Conservation (phyloP, 139 green algal species). For the Haematococcus sp. region DNA sequence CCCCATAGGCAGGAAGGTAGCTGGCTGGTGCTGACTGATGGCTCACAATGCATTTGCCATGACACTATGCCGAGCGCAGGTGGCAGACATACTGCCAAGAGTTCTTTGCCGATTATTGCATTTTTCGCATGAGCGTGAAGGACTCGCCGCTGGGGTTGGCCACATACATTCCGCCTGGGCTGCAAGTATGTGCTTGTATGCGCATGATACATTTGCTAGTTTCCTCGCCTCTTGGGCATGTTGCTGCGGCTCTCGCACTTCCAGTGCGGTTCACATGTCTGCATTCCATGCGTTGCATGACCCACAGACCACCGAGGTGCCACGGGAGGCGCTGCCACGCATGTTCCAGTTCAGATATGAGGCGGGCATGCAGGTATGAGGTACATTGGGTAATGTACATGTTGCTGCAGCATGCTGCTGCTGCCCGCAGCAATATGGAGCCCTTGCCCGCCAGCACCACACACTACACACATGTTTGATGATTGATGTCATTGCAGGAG, state of each 20-base stretch:
- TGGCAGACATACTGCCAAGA: background rate
- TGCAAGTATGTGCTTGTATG: too few relatives aligned
- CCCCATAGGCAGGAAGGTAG: too few relatives aligned
- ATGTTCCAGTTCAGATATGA: constrained; percentile 7
- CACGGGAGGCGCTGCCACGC: background rate
- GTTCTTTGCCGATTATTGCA: background rate
- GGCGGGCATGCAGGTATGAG: background rate
- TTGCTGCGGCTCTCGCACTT: too few relatives aligned
- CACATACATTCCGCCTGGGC: too few relatives aligned
- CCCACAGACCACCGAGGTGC: constrained; percentile 1
- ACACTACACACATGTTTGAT: background rate
- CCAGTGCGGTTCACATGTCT: background rate
- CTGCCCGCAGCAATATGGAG: too few relatives aligned
- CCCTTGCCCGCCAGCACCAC: too few relatives aligned
- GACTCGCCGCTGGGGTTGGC: background rate
- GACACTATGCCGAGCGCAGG: too few relatives aligned
- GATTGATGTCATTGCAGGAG: constrained; percentile 3
- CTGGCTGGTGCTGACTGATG: too few relatives aligned
- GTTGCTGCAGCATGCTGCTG: too few relatives aligned
- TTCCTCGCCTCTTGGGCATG: too few relatives aligned
- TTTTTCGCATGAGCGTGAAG: background rate
- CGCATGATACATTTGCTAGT: too few relatives aligned
- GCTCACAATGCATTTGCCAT: too few relatives aligned
- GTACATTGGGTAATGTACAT: background rate
- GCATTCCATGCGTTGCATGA: background rate